phyloP scores from a whole-genome alignment of 1,284 basidiomycete genomes.

The Puccinia polysora region DNA sequence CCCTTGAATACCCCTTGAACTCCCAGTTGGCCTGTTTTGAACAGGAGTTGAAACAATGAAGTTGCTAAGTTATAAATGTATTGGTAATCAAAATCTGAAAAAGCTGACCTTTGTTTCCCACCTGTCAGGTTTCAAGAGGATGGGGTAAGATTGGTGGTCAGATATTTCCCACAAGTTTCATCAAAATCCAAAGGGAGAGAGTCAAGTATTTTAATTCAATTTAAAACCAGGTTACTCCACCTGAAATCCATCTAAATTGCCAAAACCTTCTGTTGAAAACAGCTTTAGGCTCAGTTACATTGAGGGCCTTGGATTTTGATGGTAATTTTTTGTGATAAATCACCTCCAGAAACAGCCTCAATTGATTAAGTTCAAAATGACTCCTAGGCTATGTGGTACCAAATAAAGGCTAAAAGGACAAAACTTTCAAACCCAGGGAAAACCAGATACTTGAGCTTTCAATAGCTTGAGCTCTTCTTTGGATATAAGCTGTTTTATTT shows the following conservation, averaged over 20 bases:
- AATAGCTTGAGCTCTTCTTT: conserved; percentile 74
- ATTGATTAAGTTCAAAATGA: background rate
- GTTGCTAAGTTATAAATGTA: conserved; percentile 4
- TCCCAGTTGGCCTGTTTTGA: conserved; percentile 81
- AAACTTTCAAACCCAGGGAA: conserved; percentile 79
- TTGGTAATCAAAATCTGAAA: background rate
- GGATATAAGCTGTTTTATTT: conserved; percentile 55
- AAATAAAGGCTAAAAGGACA: conserved; percentile 28
- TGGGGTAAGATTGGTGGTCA: conserved; percentile 52
- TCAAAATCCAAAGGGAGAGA: conserved; percentile 54
- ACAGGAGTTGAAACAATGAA: conserved; percentile 72
- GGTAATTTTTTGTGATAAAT: conserved; percentile 91
- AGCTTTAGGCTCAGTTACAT: conserved; percentile 96
- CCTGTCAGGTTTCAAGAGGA: conserved; percentile 37
- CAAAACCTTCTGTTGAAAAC: conserved; percentile 88
- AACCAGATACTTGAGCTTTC: conserved; percentile 84
- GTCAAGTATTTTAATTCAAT: conserved; percentile 59
- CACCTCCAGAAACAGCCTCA: conserved; percentile 81
- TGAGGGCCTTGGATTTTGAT: conserved; percentile 90
- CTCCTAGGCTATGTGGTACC: background rate
- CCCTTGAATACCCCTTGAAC: conserved; percentile 87
- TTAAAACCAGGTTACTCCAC: conserved; percentile 90
- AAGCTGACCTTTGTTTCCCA: conserved; percentile 21
- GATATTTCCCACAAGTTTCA: conserved; percentile 60
- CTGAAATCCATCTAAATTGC: conserved; percentile 65